Conservation (phyloP, 306 rosid species). For the Cucurbita pepo region DNA sequence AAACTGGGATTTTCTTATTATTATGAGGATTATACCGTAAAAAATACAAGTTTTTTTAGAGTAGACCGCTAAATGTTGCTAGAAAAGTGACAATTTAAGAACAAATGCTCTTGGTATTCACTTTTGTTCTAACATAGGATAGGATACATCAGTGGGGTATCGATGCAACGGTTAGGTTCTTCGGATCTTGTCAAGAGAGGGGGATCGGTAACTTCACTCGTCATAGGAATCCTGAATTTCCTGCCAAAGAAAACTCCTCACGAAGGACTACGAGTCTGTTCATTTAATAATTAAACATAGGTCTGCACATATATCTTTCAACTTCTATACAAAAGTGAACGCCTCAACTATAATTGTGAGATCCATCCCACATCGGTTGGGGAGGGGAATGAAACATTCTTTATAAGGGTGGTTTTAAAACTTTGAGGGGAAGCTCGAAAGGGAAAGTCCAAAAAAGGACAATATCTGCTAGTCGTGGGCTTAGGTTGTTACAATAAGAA, state of each 20-base stretch:
- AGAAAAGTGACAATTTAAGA: neutral
- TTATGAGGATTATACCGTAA: neutral
- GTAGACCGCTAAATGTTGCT: neutral
- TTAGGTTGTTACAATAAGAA: neutral
- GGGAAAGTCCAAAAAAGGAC: too few species aligned
- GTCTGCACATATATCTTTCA: neutral
- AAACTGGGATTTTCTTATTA: neutral
- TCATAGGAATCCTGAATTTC: neutral
- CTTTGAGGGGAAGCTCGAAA: too few species aligned
- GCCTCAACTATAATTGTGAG: neutral
- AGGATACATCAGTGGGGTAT: neutral
- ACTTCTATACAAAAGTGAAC: neutral
- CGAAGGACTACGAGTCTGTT: neutral
- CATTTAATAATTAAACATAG: neutral
- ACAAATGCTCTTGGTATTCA: neutral
- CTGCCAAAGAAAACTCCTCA: neutral
- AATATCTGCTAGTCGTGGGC: too few species aligned
- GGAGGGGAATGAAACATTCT: too few species aligned
- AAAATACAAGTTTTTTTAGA: neutral
- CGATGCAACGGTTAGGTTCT: neutral
- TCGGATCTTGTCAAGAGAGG: neutral
- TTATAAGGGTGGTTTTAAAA: too few species aligned
- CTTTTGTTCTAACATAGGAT: neutral
- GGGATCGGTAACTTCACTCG: neutral
- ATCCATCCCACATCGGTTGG: too few species aligned